Evolutionary conservation across 2,329 filamentous ascomycete genomes (phyloP).

Genomic region (Exophiala alcalophila): DNA sequence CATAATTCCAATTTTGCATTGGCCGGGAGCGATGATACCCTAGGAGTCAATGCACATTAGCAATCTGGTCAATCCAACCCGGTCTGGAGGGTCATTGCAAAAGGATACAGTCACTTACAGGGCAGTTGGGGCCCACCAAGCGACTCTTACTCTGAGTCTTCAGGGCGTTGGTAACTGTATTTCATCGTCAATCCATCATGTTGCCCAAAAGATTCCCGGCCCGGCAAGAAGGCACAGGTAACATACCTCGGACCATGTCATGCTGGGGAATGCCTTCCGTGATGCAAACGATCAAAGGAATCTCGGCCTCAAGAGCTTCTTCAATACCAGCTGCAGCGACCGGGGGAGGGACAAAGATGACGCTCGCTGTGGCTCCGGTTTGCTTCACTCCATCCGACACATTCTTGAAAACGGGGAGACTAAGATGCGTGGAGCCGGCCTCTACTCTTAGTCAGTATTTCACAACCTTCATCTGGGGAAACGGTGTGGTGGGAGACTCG

Average conservation of each 20-base stretch:
- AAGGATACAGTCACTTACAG: conserved; percentile 97
- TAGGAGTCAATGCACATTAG: background rate
- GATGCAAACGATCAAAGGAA: conserved; percentile 82
- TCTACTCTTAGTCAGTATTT: conserved; percentile 11
- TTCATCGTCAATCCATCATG: background rate
- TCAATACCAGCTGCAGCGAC: conserved; percentile 92
- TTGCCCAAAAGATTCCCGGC: too few species aligned
- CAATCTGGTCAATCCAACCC: too few species aligned
- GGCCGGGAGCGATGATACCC: conserved; percentile 80
- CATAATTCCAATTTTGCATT: conserved; percentile 99
- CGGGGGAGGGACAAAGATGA: conserved; percentile 90
- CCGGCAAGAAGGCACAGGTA: too few species aligned
- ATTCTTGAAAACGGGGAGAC: conserved; percentile 86
- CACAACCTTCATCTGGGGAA: background rate
- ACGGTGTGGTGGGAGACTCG: conserved; percentile 28
- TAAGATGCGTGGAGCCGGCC: conserved; percentile 83
- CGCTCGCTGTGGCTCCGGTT: conserved; percentile 85
- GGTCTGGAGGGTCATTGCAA: too few species aligned
- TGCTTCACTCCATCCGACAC: conserved; percentile 85
- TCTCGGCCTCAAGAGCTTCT: conserved; percentile 89
- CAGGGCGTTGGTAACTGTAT: conserved; percentile 76
- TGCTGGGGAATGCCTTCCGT: conserved; percentile 27
- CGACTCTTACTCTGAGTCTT: conserved; percentile 97
- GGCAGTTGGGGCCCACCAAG: conserved; percentile 96
- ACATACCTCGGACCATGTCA: conserved; percentile 87